Evolutionary conservation across 805 yeast species (phyloP), one percentile per base, ranked within the genome.

Genomic region (Starmerella etchellsii): DNA sequence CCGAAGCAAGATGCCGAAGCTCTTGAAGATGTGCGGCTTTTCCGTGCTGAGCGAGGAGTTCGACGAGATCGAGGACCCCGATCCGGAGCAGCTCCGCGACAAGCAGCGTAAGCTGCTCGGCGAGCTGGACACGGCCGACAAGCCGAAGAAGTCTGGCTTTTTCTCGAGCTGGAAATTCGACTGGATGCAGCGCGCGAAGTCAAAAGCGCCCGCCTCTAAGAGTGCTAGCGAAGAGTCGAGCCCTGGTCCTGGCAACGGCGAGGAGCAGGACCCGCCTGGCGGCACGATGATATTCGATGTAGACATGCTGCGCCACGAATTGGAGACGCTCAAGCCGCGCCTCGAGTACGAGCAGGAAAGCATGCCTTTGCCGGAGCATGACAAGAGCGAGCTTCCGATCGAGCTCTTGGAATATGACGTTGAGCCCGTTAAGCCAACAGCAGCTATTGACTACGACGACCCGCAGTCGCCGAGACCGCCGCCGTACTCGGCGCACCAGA

Each of bases 1-100:
- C 62, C 79, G 98, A 64, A 79, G 79, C 47, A 85, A 84, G 11
- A 84, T 91, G 71, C 99, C 99, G 1, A 74, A 74, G 51, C 67
- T 91, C 33, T 58, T 91, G 49, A 70, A 71, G 47, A 61, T 64
- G 37, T 52, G 82, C 31, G 87, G 81, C 3, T 80, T 93, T 76
- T 79, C 81, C 41, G 84, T 91, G 4, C 58, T 85, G 31, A 74
- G 79, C 47, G 98, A 91, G 44, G 95, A 87, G 57, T 91, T 91
- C 56, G 78, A 81, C 16, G 98, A 91, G 60, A 87, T 91, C 50
- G 96, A 87, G 57, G 96, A 88, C 55, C 93, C 95, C 0, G 95
- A 88, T 59, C 83, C 94, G 2, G 94, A 83, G 50, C 76, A 78
- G 53, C 71, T 74, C 20, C 85, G 85, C 49, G 74, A 88, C 49